Evolutionary conservation across 2,329 filamentous ascomycete species (phyloP), one percentile per base, ranked within the genome.

Genomic region (Aspergillus melleus): DNA sequence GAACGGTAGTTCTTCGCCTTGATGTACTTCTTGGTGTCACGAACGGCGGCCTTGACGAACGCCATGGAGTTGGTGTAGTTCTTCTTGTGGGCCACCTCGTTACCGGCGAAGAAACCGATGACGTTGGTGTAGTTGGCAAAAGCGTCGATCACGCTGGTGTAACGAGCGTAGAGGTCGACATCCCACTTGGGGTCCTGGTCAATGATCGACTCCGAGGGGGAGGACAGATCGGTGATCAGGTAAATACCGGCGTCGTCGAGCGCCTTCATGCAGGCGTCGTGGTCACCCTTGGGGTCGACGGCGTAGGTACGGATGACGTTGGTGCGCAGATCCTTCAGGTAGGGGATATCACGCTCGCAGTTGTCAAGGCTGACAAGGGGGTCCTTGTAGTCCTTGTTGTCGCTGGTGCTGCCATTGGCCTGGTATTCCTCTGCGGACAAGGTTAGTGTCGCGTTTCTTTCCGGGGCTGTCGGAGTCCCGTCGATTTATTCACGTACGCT

Each of bases 41-140:
- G 93, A 65, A 98, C 92, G 64, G 95, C 93, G 62, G 94, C 95
- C 86, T 98, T 99, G 80, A 99, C 95, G 76, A 90, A 99, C 67
- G 94, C 92, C 63, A 91, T 95, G 54, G 94, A 91, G 62, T 85
- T 81, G 54, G 94, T 98, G 86, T 96, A 97, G 84, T 89, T 93
- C 68, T 84, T 83, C 71, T 88, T 85, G 83, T 97, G 96, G 70
- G 92, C 89, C 63, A 99, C 95, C 81, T 99, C 95, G 80, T 99
- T 99, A 75, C 95, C 95, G 68, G 93, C 94, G 77, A 99, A 98
- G 88, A 98, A 99, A 71, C 95, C 95, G 65, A 99, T 88, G 54
- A 91, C 88, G 80, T 99, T 99, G 78, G 86, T 84, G 84, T 96
- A 98, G 74, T 90, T 83, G 68, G 85, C 83, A 71, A 99, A 82